phyloP scores from a whole-genome alignment of 768 basidiomycete species.

The Leccinum boreale region DNA sequence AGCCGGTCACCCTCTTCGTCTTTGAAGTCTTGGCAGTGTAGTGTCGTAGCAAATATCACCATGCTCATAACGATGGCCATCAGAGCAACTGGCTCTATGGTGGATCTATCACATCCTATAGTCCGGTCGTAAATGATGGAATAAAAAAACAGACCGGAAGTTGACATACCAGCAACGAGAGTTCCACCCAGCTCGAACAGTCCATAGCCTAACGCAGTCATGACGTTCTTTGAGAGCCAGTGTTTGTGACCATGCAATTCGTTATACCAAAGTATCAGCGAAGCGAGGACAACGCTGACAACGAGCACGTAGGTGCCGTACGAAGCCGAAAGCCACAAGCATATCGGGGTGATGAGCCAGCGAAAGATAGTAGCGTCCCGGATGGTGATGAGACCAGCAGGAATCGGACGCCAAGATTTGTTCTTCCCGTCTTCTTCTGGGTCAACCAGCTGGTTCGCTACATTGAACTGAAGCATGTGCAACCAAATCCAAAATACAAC shows the following conservation, averaged over 20 bases:
- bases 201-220: slow-evolving; percentile 37
- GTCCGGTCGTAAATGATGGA: slow-evolving; percentile 2
- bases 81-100: slow-evolving; percentile 24
- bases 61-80: slow-evolving; percentile 31
- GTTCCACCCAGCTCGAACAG: slow-evolving; percentile 38
- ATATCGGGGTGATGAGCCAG: slow-evolving; percentile 35
- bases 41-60: slow-evolving; percentile 35
- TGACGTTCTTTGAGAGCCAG: slow-evolving; percentile 34
- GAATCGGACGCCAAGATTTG: slow-evolving; percentile 45
- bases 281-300: slow-evolving; percentile 29
- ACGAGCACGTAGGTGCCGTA: slow-evolving; percentile 31
- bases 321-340: slow-evolving; percentile 35
- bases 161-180: slow-evolving; percentile 32
- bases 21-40: slow-evolving; percentile 35
- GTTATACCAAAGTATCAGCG: slow-evolving; percentile 37
- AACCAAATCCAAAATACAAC: slow-evolving; percentile 44
- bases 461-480: slow-evolving; percentile 44
- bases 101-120: slow-evolving; percentile 23
- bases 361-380: slow-evolving; percentile 36
- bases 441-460: slow-evolving; percentile 41
- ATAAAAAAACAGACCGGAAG: neutral
- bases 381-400: slow-evolving; percentile 40
- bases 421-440: slow-evolving; percentile 43
- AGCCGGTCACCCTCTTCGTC: slow-evolving; percentile 42
- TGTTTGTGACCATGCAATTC: slow-evolving; percentile 28